phyloP scores from a whole-genome alignment of 768 basidiomycete species.

The Exsudoporus frostii region DNA sequence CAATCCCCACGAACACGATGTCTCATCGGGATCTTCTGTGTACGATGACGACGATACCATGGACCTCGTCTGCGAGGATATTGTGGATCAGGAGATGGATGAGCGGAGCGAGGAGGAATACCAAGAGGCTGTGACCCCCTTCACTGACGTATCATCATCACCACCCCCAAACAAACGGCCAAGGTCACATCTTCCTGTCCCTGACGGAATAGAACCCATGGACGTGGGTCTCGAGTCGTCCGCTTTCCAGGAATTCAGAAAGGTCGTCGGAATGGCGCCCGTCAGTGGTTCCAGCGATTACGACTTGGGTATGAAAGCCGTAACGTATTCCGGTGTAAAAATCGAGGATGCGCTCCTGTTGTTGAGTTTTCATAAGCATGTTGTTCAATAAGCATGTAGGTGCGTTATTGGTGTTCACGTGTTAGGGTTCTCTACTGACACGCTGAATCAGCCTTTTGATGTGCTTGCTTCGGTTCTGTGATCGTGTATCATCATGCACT shows the following conservation, averaged over 20 bases:
- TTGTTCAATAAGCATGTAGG: conserved; percentile 45
- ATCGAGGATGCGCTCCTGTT: conserved; percentile 74
- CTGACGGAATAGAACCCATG: conserved; percentile 30
- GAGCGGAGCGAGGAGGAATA: conserved; percentile 64
- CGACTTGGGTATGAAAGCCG: conserved; percentile 26
- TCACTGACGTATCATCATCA: conserved; percentile 49
- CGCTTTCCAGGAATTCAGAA: conserved; percentile 48
- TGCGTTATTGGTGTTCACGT: conserved; percentile 8
- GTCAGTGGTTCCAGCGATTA: conserved; percentile 23
- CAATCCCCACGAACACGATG: conserved; percentile 44
- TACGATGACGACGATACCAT: conserved; percentile 43
- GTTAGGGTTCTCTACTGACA: conserved; percentile 8
- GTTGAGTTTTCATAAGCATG: conserved; percentile 70
- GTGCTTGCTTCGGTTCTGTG: conserved; percentile 12
- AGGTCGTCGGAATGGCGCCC: conserved; percentile 31
- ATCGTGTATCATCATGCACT: conserved; percentile 19
- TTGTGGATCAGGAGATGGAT: conserved; percentile 49
- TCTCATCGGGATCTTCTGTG: conserved; percentile 52
- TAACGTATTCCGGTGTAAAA: conserved; percentile 50
- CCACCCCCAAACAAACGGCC: conserved; percentile 34
- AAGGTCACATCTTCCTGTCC: conserved; percentile 30
- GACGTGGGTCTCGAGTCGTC: conserved; percentile 37
- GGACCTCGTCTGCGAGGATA: conserved; percentile 45
- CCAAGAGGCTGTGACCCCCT: conserved; percentile 73
- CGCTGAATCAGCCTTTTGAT: conserved; percentile 11